phyloP scores from a whole-genome alignment of 495 filamentous ascomycete species.

The Staphylotrichum longicolle region DNA sequence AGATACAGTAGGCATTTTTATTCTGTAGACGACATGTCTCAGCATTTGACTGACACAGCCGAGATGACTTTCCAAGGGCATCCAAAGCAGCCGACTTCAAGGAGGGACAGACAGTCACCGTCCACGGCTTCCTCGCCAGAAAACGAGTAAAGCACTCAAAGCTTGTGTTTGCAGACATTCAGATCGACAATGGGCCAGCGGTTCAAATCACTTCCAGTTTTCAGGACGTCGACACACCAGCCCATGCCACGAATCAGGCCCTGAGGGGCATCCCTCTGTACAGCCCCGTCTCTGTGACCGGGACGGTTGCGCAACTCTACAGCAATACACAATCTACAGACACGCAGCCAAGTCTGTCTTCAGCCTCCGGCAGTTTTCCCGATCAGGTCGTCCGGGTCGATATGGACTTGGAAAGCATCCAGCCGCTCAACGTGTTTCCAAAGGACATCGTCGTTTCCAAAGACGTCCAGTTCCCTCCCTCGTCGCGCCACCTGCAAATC shows the following conservation, averaged over 20 bases:
- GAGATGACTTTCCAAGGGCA: conserved; percentile 54
- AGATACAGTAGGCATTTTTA: conserved; percentile 27
- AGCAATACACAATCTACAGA: neutral
- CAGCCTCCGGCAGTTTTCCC: conserved; percentile 15
- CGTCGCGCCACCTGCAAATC: conserved; percentile 80
- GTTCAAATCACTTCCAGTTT: conserved; percentile 42
- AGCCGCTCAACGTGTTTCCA: conserved; percentile 71
- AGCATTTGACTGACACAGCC: too few species aligned
- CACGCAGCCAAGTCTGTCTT: neutral
- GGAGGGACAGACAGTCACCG: conserved; percentile 51
- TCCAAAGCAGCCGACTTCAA: conserved; percentile 40
- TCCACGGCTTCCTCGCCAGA: conserved; percentile 71
- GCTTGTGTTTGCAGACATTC: conserved; percentile 65
- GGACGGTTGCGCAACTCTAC: conserved; percentile 30
- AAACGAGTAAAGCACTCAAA: conserved; percentile 62
- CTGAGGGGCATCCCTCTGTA: conserved; percentile 38
- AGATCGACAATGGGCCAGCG: conserved; percentile 30
- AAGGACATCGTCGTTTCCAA: conserved; percentile 70
- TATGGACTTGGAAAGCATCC: conserved; percentile 55
- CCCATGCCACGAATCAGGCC: conserved; percentile 27
- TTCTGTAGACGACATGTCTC: too few species aligned
- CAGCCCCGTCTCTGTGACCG: conserved; percentile 42
- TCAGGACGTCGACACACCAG: conserved; percentile 22
- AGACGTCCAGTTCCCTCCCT: conserved; percentile 66
- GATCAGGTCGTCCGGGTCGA: conserved; percentile 25